phyloP scores from a whole-genome alignment of 352 stramenopile species.

The Pythium plurisporium region DNA sequence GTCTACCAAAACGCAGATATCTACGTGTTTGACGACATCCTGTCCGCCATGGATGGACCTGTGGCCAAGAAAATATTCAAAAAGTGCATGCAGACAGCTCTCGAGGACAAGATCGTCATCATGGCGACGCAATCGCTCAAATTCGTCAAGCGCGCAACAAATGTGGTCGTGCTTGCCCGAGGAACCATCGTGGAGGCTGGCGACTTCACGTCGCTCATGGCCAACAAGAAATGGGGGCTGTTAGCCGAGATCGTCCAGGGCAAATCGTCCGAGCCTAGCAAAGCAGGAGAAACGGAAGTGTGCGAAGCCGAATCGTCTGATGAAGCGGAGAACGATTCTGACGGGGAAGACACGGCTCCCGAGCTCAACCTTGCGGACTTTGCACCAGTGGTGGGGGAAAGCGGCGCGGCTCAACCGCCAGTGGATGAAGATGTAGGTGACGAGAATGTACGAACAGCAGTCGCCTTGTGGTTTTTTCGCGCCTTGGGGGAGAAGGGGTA shows the following conservation, averaged over 20 bases:
- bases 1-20: constrained; percentile 79
- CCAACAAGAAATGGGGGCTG: constrained; percentile 24
- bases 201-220: constrained; percentile 11
- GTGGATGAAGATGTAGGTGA: constrained; percentile 19
- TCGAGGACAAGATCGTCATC: constrained; percentile 79
- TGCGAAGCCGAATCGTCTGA: constrained; percentile 1
- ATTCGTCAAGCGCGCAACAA: constrained; percentile 55
- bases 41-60: constrained; percentile 93
- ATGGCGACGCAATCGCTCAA: constrained; percentile 70
- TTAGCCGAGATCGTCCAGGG: constrained; percentile 52
- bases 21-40: constrained; percentile 93
- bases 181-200: constrained; percentile 18
- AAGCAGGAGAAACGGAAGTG: constrained; percentile 14
- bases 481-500: constrained; percentile 75
- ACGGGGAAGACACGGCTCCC: constrained; percentile 23
- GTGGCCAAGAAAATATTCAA: constrained; percentile 93
- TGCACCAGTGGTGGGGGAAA: background rate
- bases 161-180: constrained; percentile 53
- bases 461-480: constrained; percentile 81
- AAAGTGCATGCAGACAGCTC: constrained; percentile 44
- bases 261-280: constrained; percentile 39
- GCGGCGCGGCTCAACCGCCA: background rate
- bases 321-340: constrained; percentile 18
- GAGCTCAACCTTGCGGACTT: background rate
- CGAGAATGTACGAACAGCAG: constrained; percentile 52